These are phyloP conservation scores for Lactifluus subvellereus DNA, from an alignment of 768 basidiomycete species.

Conservation along the genomic window DNA sequence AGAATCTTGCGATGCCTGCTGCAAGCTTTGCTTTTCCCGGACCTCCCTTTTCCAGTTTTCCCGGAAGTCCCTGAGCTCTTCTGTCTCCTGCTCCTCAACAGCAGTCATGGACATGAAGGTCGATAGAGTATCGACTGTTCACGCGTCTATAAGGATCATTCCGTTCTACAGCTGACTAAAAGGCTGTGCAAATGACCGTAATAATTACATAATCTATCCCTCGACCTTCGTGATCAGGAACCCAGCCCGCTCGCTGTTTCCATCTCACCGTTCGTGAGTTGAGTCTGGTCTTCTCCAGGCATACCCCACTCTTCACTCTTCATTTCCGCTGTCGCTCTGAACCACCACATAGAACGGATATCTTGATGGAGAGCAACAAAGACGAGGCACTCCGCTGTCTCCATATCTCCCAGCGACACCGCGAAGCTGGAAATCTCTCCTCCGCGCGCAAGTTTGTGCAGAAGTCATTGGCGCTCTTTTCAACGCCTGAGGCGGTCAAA, in stretches of 20 bases:
- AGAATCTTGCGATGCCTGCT: neutral
- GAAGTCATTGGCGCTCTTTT: slow-evolving; percentile 80
- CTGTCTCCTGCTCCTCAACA: slow-evolving; percentile 37
- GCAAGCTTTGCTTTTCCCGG: slow-evolving; percentile 27
- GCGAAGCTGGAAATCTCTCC: slow-evolving; percentile 60
- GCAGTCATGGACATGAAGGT: slow-evolving; percentile 1
- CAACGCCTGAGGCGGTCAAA: slow-evolving; percentile 66
- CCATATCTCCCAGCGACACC: slow-evolving; percentile 69
- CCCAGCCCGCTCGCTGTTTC: neutral
- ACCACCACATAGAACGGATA: neutral
- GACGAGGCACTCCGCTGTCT: slow-evolving; percentile 86
- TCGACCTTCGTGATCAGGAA: neutral
- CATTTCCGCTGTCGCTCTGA: neutral
- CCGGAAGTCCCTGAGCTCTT: slow-evolving; percentile 65
- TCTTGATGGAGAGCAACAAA: slow-evolving; percentile 75
- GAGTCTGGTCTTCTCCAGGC: neutral
- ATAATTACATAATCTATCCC: neutral
- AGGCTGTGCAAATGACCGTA: neutral
- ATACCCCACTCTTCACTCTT: neutral
- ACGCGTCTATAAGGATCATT: too few species aligned
- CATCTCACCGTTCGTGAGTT: neutral
- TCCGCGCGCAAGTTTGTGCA: slow-evolving; percentile 85
- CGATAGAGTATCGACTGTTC: too few species aligned
- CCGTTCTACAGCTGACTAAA: slow-evolving; percentile 7
- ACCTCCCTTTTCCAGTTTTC: slow-evolving; percentile 71